phyloP scores from a whole-genome alignment of 2,329 filamentous ascomycete genomes.

The Arthroderma sp. region DNA sequence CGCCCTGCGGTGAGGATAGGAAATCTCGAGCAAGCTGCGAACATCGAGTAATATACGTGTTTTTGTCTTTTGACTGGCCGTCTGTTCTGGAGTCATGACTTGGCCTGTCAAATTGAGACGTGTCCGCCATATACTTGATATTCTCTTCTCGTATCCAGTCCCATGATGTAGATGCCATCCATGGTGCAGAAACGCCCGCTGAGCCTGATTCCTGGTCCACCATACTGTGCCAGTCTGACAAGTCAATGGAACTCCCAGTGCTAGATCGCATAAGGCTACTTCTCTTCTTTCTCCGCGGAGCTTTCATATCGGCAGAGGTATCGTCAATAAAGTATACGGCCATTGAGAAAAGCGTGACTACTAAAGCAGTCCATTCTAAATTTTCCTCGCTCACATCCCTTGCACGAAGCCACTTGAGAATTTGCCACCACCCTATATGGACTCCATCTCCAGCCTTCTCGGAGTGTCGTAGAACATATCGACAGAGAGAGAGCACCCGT shows the following conservation, averaged over 20 bases:
- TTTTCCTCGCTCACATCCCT: conserved; percentile 40
- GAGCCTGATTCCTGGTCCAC: conserved; percentile 35
- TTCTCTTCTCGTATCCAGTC: conserved; percentile 56
- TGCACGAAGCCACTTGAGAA: conserved; percentile 53
- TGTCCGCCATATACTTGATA: conserved; percentile 21
- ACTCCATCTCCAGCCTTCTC: conserved; percentile 48
- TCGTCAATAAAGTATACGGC: conserved; percentile 47
- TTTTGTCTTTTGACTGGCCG: conserved; percentile 18
- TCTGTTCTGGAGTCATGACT: conserved; percentile 7
- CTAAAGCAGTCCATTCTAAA: conserved; percentile 57
- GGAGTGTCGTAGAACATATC: conserved; percentile 50
- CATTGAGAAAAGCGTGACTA: conserved; percentile 52
- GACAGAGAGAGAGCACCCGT: conserved; percentile 50
- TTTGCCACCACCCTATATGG: conserved; percentile 60
- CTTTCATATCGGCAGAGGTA: conserved; percentile 23
- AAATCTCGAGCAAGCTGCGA: conserved; percentile 54
- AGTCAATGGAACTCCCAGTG: conserved; percentile 36
- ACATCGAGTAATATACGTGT: conserved; percentile 36
- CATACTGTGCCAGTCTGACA: conserved; percentile 40
- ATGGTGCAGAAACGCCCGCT: conserved; percentile 30
- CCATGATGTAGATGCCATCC: conserved; percentile 54
- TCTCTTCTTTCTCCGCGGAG: conserved; percentile 31
- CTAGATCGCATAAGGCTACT: conserved; percentile 38
- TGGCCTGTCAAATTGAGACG: conserved; percentile 17
- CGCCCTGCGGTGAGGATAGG: conserved; percentile 44